phyloP scores from a whole-genome alignment of 2,329 filamentous ascomycete genomes.

The Trichoderma polysporum region DNA sequence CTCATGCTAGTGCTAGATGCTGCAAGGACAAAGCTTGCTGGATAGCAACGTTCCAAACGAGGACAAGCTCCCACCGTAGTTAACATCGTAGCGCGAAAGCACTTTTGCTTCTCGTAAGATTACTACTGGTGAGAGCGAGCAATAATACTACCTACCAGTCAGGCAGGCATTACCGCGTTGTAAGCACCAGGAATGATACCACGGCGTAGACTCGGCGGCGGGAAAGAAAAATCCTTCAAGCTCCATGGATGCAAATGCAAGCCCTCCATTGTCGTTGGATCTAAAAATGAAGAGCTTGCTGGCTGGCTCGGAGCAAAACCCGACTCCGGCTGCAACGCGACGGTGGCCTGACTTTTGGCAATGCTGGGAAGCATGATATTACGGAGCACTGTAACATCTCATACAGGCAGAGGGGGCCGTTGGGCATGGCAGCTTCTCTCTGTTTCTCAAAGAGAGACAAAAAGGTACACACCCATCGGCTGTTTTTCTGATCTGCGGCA shows the following conservation, averaged over 20 bases:
- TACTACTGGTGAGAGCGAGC: background rate
- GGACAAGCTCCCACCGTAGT: background rate
- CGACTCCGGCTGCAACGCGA: background rate
- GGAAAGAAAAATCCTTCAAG: background rate
- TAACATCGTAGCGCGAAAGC: background rate
- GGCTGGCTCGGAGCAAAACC: background rate
- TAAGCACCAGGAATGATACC: background rate
- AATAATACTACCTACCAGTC: background rate
- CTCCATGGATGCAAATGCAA: background rate
- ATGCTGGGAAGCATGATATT: background rate
- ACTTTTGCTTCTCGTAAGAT: background rate
- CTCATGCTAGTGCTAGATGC: background rate
- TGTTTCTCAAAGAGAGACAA: background rate
- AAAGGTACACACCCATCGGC: background rate
- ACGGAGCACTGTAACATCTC: background rate
- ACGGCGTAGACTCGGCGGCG: background rate
- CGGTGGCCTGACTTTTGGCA: background rate
- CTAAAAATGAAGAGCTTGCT: background rate
- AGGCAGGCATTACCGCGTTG: no score
- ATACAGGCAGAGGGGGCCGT: background rate
- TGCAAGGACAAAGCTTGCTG: background rate
- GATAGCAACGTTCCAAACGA: background rate
- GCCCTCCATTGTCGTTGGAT: background rate
- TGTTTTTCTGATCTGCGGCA: slow-evolving; percentile 8
- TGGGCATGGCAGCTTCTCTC: background rate